A percentile compares a stretch with the other conserved stretches of the same genome.
phyloP scores from a whole-genome alignment of 2,329 filamentous ascomycete genomes.

The Aspergillus hortae region DNA sequence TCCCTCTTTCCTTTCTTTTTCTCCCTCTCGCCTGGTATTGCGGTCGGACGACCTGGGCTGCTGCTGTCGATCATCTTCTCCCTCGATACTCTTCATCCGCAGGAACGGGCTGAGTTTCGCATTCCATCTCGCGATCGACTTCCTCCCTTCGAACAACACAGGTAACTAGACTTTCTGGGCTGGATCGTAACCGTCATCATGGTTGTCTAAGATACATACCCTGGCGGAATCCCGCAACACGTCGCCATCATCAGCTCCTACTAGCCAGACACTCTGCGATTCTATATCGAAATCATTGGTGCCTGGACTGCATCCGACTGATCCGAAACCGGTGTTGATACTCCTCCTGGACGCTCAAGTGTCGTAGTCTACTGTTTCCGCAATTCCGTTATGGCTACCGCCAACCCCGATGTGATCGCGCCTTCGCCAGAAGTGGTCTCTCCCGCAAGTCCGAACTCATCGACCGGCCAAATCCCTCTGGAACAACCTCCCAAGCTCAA shows the following conservation, averaged over 20 bases:
- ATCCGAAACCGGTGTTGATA: not conserved
- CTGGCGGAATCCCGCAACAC: not conserved
- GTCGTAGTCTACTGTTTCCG: not conserved
- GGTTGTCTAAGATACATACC: not conserved
- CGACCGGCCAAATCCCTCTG: constrained; percentile 33
- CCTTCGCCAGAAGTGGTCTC: constrained; percentile 31
- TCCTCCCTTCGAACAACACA: not conserved
- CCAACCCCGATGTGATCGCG: constrained; percentile 25
- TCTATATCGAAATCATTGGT: not conserved
- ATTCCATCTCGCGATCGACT: too few relatives aligned
- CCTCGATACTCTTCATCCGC: constrained; percentile 3
- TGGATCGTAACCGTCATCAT: not conserved
- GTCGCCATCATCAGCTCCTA: constrained; percentile 6
- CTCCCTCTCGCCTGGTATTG: not conserved
- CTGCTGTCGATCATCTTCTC: constrained; percentile 1
- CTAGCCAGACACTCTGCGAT: constrained; percentile 4
- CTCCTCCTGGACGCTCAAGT: not conserved
- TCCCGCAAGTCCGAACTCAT: constrained; percentile 32
- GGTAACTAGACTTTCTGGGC: not conserved
- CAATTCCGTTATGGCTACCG: constrained; percentile 26
- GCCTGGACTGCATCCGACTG: not conserved
- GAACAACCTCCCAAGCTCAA: constrained; percentile 58
- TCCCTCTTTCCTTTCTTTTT: constrained; percentile 1
- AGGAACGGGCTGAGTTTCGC: not conserved
- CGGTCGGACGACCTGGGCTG: not conserved